These are phyloP conservation scores for Nannochloris sp. DNA, from an alignment of 139 green algal species.

Conservation along the genomic window DNA sequence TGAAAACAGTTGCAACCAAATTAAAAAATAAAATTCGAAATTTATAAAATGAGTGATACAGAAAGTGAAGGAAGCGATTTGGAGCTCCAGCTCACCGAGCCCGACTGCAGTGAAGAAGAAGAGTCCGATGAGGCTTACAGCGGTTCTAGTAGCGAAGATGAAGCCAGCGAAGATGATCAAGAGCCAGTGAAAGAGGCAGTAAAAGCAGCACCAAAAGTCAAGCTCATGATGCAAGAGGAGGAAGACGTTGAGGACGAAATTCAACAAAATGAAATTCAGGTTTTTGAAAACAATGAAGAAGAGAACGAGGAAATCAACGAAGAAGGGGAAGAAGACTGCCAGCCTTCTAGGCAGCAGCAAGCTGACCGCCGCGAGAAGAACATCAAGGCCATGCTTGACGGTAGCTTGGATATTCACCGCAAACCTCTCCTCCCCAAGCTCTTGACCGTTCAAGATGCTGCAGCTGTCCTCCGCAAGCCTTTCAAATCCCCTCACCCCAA, in stretches of 20 bases:
- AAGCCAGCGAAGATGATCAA: not conserved
- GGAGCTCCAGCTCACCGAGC: not conserved
- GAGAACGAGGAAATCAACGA: too few relatives aligned
- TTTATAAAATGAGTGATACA: not conserved
- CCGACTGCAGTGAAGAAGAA: not conserved
- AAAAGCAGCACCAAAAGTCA: too few relatives aligned
- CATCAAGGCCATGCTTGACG: constrained; percentile 34
- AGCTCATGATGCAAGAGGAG: too few relatives aligned
- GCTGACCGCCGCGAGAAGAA: constrained; percentile 41
- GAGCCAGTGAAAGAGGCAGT: too few relatives aligned
- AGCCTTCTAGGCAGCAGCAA: too few relatives aligned
- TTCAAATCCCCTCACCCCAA: constrained; percentile 60
- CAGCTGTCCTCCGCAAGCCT: constrained; percentile 39
- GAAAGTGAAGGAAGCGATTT: not conserved
- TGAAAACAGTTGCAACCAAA: too few relatives aligned
- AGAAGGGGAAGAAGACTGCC: too few relatives aligned
- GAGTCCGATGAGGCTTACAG: not conserved
- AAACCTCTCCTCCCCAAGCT: constrained; percentile 55
- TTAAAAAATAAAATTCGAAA: too few relatives aligned
- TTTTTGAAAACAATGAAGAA: too few relatives aligned
- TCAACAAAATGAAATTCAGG: too few relatives aligned
- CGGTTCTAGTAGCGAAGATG: not conserved
- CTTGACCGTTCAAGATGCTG: constrained; percentile 44
- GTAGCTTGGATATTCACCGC: constrained; percentile 46
- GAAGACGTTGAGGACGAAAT: too few relatives aligned